phyloP scores from a whole-genome alignment of 1,284 basidiomycete genomes.

The Calocybe gambosa region DNA sequence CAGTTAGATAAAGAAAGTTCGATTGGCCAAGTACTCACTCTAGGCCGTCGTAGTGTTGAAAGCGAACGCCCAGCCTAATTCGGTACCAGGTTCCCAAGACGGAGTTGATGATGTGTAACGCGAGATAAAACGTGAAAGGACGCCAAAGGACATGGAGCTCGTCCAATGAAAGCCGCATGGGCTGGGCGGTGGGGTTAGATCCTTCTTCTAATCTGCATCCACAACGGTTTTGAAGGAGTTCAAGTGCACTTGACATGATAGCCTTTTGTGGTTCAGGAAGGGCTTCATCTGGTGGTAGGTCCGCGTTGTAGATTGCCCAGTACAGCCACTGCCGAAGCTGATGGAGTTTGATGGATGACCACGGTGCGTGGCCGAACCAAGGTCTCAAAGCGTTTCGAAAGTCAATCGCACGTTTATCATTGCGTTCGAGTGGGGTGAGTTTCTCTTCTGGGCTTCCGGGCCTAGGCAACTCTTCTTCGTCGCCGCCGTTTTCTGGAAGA shows the following conservation, averaged over 20 bases:
- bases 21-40: constrained; percentile 44
- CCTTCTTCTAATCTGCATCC: constrained; percentile 64
- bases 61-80: constrained; percentile 41
- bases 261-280: constrained; percentile 40
- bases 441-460: constrained; percentile 59
- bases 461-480: constrained; percentile 47
- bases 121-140: constrained; percentile 68
- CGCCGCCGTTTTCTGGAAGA: constrained; percentile 44
- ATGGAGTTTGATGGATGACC: constrained; percentile 62
- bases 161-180: constrained; percentile 78
- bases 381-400: constrained; percentile 67
- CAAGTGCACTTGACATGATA: constrained; percentile 54
- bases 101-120: constrained; percentile 53
- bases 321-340: constrained; percentile 77
- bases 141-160: constrained; percentile 62
- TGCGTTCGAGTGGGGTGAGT: constrained; percentile 46
- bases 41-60: constrained; percentile 48
- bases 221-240: constrained; percentile 66
- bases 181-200: constrained; percentile 45
- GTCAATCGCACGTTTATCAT: constrained; percentile 72
- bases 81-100: constrained; percentile 40
- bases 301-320: constrained; percentile 75
- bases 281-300: constrained; percentile 45
- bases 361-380: constrained; percentile 73
- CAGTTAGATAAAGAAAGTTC: background rate